These are phyloP conservation scores for Candolleomyces efflorescens DNA, from an alignment of 768 basidiomycete species.

Conservation along the genomic window DNA sequence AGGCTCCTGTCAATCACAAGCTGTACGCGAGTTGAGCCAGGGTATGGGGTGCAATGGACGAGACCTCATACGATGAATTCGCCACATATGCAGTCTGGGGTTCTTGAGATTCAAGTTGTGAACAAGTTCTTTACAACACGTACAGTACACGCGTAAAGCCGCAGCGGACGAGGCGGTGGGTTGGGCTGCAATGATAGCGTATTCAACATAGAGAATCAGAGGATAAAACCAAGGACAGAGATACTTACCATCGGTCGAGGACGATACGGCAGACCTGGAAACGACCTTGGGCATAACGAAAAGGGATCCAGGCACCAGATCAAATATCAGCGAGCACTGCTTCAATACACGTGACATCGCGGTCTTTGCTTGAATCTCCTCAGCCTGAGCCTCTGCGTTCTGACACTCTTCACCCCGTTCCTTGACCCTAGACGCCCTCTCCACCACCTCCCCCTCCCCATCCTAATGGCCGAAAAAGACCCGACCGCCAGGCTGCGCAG, in stretches of 20 bases:
- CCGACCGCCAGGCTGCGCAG: constrained; percentile 67
- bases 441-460: constrained; percentile 15
- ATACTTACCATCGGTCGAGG: constrained; percentile 75
- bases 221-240: not conserved
- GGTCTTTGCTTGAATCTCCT: not conserved
- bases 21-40: constrained; percentile 28
- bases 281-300: constrained; percentile 84
- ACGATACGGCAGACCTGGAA: constrained; percentile 83
- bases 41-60: not conserved
- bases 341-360: constrained; percentile 12
- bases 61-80: constrained; percentile 68
- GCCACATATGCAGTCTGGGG: constrained; percentile 79
- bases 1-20: constrained; percentile 80
- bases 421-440: not conserved
- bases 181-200: constrained; percentile 43
- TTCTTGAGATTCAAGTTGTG: constrained; percentile 13
- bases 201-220: constrained; percentile 1
- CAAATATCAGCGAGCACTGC: not conserved
- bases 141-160: constrained; percentile 79
- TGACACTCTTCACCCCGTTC: constrained; percentile 4
- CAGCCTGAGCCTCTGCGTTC: not conserved
- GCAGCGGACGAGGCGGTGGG: constrained; percentile 78
- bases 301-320: not conserved
- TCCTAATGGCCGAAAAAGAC: constrained; percentile 79
- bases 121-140: constrained; percentile 22